Base-by-base conservation (phyloP, 345 rosid species). In the Dimocarpus longan region DNA sequence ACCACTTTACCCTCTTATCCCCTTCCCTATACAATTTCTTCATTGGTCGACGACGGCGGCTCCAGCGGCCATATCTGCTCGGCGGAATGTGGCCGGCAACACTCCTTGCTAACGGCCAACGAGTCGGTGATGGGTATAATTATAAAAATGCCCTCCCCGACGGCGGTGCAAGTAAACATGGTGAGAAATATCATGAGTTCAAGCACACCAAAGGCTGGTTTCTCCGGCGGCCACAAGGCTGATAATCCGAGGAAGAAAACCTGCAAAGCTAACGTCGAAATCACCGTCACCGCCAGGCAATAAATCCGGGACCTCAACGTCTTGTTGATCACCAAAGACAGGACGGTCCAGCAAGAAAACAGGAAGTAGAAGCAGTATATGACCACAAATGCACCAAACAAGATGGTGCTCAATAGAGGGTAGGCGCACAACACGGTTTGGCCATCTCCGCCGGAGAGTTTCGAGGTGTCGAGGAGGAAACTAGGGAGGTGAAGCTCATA, bases 141-240 rank as follows among this genome's bases (percentile, higher is more conserved):
- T n/a, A 92, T 88, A 89, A 92, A 68, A 68, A 92, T 86, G 7
- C 86, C 93, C 81, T 88, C 88, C 46, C 89, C 94, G 0, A 80
- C 89, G 1, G 77, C 85, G 0, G 96, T 89, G 28, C 87, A 70
- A 0, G 56, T 44, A n/a, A 85, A 48, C 10, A 89, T 78, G 57
- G 71, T 70, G 9, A 87, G 77, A 71, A 88, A 81, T 13, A 78
- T 72, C 6, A 84, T 46, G 21, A 90, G 78, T 15, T 64, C 74
- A 39, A 85, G 21, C 18, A 69, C 79, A 1, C 63, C 75, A 65
- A 78, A 79, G 0, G 57, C 65, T 0, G 64, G 9, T 13, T 68
- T 73, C 26, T 76, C 80, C 0, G 93, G 97, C 0, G 28, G 44
- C 91, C 89, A 90, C 24, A 87, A 44, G 0, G 74, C 76, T 3